Evolutionary conservation across 1,139 yeast species (phyloP).

Genomic region (Suhomyces taliae): DNA sequence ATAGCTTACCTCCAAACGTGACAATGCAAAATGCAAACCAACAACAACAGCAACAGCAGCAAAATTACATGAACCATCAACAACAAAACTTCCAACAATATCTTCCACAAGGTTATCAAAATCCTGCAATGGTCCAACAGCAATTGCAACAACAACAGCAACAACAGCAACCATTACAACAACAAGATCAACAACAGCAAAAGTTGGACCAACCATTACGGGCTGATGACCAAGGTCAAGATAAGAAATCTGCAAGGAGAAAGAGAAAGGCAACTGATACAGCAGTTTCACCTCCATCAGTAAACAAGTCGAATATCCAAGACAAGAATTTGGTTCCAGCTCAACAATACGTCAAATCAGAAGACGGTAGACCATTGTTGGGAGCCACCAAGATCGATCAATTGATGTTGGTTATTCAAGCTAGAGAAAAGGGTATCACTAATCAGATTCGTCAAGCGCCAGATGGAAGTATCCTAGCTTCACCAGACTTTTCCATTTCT

Average conservation of each 20-base stretch:
- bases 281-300: neutral
- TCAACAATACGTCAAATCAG: constrained; percentile 47
- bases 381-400: constrained; percentile 92
- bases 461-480: constrained; percentile 55
- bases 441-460: constrained; percentile 60
- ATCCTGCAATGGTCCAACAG: constrained; percentile 8
- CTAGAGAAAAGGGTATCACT: constrained; percentile 72
- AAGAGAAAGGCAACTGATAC: neutral
- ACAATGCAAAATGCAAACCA: constrained; percentile 12
- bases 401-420: constrained; percentile 85
- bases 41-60: constrained; percentile 12
- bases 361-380: constrained; percentile 64
- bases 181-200: constrained; percentile 6
- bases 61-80: constrained; percentile 11
- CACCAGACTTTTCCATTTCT: constrained; percentile 19
- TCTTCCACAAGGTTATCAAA: constrained; percentile 12
- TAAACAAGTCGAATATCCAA: neutral
- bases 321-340: constrained; percentile 38
- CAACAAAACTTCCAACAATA: constrained; percentile 14
- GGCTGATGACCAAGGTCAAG: constrained; percentile 1
- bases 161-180: constrained; percentile 4
- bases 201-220: constrained; percentile 2
- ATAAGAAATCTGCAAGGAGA: constrained; percentile 1
- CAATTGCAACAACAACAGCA: constrained; percentile 4
- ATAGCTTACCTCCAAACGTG: constrained; percentile 13